phyloP scores from a whole-genome alignment of 176 grass and related monocot species.

The Puccinellia tenuiflora region DNA sequence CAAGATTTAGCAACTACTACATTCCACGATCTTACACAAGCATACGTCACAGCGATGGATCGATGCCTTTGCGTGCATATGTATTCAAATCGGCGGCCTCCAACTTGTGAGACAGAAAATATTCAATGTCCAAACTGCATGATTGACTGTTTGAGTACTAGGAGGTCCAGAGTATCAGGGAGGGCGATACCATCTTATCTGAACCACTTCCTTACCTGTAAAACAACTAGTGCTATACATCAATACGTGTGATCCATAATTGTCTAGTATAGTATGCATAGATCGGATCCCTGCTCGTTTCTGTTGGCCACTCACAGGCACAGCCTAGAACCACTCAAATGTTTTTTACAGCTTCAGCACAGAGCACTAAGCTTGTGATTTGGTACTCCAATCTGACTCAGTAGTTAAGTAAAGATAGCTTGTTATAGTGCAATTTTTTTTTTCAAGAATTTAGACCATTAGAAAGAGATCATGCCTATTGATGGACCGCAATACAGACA shows the following conservation, averaged over 20 bases:
- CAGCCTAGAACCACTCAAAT: slow-evolving; percentile 19
- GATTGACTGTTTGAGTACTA: slow-evolving; percentile 14
- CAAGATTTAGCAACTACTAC: not conserved
- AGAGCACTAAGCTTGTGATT: slow-evolving; percentile 28
- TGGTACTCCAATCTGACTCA: slow-evolving; percentile 22
- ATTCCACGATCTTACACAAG: slow-evolving; percentile 9
- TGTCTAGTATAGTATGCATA: not conserved
- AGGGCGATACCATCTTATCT: slow-evolving; percentile 30
- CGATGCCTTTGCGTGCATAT: not conserved
- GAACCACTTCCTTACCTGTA: not conserved
- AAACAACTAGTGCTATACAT: not conserved
- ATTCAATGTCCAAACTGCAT: slow-evolving; percentile 11
- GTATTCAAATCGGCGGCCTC: slow-evolving; percentile 10
- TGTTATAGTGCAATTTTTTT: not conserved
- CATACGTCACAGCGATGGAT: slow-evolving; percentile 3
- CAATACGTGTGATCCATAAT: not conserved
- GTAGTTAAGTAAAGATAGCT: not conserved
- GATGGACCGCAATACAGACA: not conserved
- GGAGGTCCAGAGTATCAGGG: slow-evolving; percentile 13
- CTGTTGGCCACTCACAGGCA: slow-evolving; percentile 5
- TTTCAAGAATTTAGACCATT: not conserved
- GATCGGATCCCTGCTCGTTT: slow-evolving; percentile 7
- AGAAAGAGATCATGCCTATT: not conserved
- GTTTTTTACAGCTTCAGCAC: slow-evolving; percentile 2
- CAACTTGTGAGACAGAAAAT: slow-evolving; percentile 43